Percentiles rank a stretch among this genome's conserved stretches.
Evolutionary conservation across 352 stramenopile species (phyloP).

Genomic region (Blastocystis sp.): DNA sequence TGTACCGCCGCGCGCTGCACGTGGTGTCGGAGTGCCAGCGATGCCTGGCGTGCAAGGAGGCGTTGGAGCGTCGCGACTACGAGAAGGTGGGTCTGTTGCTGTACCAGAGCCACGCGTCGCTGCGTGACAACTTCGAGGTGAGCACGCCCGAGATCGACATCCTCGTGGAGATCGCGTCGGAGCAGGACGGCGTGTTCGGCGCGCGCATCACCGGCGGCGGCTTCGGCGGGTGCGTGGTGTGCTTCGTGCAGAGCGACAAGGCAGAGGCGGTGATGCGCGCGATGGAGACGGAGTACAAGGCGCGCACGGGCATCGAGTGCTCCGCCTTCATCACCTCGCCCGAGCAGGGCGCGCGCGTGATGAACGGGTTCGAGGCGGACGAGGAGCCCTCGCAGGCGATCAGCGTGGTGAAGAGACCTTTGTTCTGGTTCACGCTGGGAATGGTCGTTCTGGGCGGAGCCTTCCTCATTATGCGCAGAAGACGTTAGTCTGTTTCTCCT

Average conservation of each 20-base stretch:
- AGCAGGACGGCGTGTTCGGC: conserved; percentile 76
- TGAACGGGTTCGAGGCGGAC: conserved; percentile 9
- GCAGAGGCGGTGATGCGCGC: conserved; percentile 72
- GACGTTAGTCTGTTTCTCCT: neutral
- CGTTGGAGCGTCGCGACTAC: conserved; percentile 67
- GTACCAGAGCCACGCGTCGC: conserved; percentile 70
- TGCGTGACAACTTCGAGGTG: conserved; percentile 71
- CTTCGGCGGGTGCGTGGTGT: conserved; percentile 90
- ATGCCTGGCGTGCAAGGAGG: conserved; percentile 36
- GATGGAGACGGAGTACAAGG: no score
- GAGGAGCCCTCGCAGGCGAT: neutral
- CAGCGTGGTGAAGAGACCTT: neutral
- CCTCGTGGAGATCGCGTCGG: conserved; percentile 84
- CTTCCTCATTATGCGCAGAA: neutral
- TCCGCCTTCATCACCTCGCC: conserved; percentile 19
- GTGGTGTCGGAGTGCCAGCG: conserved; percentile 76
- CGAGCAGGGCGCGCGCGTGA: conserved; percentile 22
- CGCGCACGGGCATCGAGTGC: conserved; percentile 38
- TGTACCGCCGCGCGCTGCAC: conserved; percentile 84
- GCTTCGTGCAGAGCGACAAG: conserved; percentile 79
- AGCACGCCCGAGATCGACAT: conserved; percentile 72
- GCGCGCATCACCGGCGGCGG: no score
- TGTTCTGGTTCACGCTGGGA: neutral
- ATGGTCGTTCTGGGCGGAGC: neutral
- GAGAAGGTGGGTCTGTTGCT: conserved; percentile 68